phyloP scores from a whole-genome alignment of 2,329 filamentous ascomycete species.

The Xylaria multiplex region DNA sequence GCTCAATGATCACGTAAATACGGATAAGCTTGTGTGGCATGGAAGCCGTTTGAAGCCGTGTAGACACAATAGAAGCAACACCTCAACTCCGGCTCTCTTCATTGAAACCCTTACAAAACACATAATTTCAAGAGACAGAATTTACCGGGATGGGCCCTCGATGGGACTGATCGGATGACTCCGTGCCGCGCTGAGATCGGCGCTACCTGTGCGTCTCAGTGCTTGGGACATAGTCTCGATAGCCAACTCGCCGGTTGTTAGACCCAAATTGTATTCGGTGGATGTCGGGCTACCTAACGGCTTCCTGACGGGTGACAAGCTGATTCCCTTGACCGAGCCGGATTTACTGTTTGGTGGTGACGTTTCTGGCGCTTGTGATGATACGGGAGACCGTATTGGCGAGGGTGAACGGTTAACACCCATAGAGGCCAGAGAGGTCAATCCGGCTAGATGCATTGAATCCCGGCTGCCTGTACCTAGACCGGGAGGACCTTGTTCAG shows the following conservation, averaged over 20 bases:
- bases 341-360: slow-evolving; percentile 82
- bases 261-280: slow-evolving; percentile 60
- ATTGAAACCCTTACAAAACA: slow-evolving; percentile 4
- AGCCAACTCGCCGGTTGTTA: slow-evolving; percentile 72
- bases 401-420: slow-evolving; percentile 76
- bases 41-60: not conserved
- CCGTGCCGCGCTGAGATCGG: slow-evolving; percentile 71
- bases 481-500: slow-evolving; percentile 74
- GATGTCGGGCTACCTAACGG: slow-evolving; percentile 72
- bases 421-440: slow-evolving; percentile 67
- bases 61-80: slow-evolving; percentile 12
- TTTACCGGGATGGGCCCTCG: slow-evolving; percentile 53
- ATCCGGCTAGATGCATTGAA: slow-evolving; percentile 73
- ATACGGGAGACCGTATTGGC: slow-evolving; percentile 81
- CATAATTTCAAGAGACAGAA: not conserved
- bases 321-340: slow-evolving; percentile 77
- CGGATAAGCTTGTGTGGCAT: slow-evolving; percentile 15
- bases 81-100: slow-evolving; percentile 3
- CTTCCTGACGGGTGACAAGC: slow-evolving; percentile 71
- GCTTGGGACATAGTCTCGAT: slow-evolving; percentile 96
- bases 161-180: slow-evolving; percentile 69
- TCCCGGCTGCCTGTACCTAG: slow-evolving; percentile 68
- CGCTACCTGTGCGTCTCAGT: slow-evolving; percentile 83
- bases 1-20: slow-evolving; percentile 8
- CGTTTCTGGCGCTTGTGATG: slow-evolving; percentile 72